Evolutionary conservation across 1,284 basidiomycete genomes (phyloP), one percentile per base, ranked within the genome.

Genomic region (Peniophora sp.): DNA sequence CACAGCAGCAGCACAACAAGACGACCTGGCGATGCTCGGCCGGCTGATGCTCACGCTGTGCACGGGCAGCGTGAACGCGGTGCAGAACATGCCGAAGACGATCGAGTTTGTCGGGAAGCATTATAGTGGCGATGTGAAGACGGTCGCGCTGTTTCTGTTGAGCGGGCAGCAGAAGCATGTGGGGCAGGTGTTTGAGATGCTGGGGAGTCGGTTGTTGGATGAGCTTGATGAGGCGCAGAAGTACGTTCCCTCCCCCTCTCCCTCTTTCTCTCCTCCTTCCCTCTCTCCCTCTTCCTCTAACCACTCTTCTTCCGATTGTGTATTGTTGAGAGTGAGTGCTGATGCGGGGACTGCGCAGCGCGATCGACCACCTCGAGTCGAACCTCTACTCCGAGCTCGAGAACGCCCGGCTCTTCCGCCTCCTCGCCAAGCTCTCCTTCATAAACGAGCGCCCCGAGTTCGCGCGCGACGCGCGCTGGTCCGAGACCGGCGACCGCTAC

Each of bases 381-480:
- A 89, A 95, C 57, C 75, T 99, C 47, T 78, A 85, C 67, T 81
- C 85, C 49, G 96, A 99, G 66, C 76, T 99, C n/a, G 97, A 99
- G 73, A 98, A 99, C 62, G 94, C 89, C 1, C 78, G 97, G 34
- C 74, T 99, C n/a, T 88, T 97, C 23, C 79, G 97, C 44, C 69
- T 99, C 51, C 71, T 99, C 55, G 87, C 85, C 70, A 99, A 99
- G 70, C 88, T 99, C 60, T 92, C 92, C 0, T 98, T 98, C 68
- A 97, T 99, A 72, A 97, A 98, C 67, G 97, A 99, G 65, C 80
- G 97, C 15, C 96, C 96, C 10, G 96, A 98, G 90, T 98, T 98
- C 62, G 92, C 96, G 48, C 85, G 91, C 49, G 96, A 98, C 63
- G 83, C 92, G 2, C 79, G 94, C 10, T 99, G 96, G 96, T 94